Conservation (phyloP, 768 basidiomycete species). For the Cantharellus cinnabarinus region DNA sequence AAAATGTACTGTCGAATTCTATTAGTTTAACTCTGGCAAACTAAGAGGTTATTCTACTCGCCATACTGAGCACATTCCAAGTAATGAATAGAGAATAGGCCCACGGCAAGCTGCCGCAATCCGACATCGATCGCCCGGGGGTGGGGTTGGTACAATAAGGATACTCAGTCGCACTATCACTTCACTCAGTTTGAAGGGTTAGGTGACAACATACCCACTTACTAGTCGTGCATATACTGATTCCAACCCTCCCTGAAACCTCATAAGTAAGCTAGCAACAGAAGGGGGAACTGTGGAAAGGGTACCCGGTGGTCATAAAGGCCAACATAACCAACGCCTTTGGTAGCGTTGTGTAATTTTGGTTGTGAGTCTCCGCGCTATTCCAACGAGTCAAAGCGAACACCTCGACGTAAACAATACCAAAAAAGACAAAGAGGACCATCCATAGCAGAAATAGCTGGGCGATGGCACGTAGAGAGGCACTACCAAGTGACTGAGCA, state of each 20-base stretch:
- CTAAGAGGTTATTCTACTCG: conserved; percentile 16
- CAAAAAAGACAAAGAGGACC: conserved; percentile 77
- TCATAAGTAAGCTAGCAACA: background rate
- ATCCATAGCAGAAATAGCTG: conserved; percentile 78
- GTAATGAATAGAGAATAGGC: conserved; percentile 75
- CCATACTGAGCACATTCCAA: conserved; percentile 94
- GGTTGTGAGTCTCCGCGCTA: conserved; percentile 39
- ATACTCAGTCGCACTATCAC: conserved; percentile 41
- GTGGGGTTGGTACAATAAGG: conserved; percentile 57
- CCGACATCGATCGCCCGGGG: conserved; percentile 34
- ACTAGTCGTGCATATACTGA: conserved; percentile 95
- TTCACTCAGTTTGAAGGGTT: background rate
- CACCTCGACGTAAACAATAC: conserved; percentile 71
- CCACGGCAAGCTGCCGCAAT: conserved; percentile 75
- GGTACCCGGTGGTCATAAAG: conserved; percentile 84
- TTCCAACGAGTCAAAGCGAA: conserved; percentile 83
- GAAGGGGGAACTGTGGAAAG: conserved; percentile 1
- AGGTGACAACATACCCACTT: conserved; percentile 14
- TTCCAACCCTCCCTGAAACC: conserved; percentile 77
- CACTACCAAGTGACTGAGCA: conserved; percentile 22
- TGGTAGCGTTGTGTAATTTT: conserved; percentile 65
- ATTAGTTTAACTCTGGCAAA: background rate
- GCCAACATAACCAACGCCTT: conserved; percentile 73
- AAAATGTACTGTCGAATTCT: conserved; percentile 59
- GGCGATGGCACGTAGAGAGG: conserved; percentile 69